Evolutionary conservation across 495 filamentous ascomycete species (phyloP).

Genomic region (Talaromyces trachyspermus): DNA sequence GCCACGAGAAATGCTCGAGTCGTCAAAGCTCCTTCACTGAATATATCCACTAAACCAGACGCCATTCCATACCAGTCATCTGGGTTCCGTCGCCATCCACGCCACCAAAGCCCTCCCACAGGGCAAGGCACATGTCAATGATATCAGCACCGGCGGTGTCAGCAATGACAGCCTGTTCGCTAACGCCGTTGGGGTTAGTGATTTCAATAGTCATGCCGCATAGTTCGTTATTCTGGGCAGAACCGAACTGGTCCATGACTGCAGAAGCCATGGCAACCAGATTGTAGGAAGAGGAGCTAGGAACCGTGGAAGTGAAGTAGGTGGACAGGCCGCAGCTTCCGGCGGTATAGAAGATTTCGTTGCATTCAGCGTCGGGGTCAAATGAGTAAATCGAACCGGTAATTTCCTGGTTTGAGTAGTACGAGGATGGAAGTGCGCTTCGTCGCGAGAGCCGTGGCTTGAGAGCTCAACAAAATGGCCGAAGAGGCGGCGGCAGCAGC

Average conservation of each 20-base stretch:
- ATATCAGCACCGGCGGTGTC: conserved; percentile 6
- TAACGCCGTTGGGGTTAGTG: conserved; percentile 4
- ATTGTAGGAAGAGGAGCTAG: not conserved
- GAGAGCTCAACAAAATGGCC: conserved; percentile 1
- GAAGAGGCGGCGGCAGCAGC: not conserved
- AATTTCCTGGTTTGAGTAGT: conserved; percentile 1
- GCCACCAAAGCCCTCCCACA: conserved; percentile 6
- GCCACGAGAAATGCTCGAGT: too few species aligned
- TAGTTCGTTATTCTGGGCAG: conserved; percentile 5
- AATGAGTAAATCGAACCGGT: conserved; percentile 5
- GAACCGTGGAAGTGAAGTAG: conserved; percentile 4
- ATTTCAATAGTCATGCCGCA: conserved; percentile 8
- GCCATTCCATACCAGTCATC: conserved; percentile 1
- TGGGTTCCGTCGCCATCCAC: conserved; percentile 5
- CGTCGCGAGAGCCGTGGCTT: not conserved
- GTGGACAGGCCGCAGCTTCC: conserved; percentile 8
- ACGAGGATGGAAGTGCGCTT: conserved; percentile 6
- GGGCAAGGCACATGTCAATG: conserved; percentile 6
- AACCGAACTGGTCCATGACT: conserved; percentile 6
- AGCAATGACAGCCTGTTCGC: conserved; percentile 4
- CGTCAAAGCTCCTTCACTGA: too few species aligned
- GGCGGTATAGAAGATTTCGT: conserved; percentile 4
- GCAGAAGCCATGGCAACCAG: conserved; percentile 4
- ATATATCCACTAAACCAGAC: not conserved
- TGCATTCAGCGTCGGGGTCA: conserved; percentile 3